These are phyloP conservation scores for Suillus plorans DNA, from an alignment of 768 basidiomycete species.

Conservation along the genomic window DNA sequence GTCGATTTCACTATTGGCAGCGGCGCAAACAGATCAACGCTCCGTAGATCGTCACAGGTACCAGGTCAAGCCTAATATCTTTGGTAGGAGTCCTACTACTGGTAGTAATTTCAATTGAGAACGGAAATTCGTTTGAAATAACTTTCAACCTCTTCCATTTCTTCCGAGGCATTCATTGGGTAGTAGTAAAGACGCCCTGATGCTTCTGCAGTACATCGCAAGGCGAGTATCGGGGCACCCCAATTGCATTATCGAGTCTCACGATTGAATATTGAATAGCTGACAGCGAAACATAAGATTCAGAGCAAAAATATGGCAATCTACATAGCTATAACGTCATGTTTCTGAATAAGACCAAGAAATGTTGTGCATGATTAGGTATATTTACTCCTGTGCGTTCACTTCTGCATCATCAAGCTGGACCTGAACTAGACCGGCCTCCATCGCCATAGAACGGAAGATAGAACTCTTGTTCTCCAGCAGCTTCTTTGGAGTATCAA, in stretches of 20 bases:
- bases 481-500: slow-evolving; percentile 66
- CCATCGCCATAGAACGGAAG: slow-evolving; percentile 64
- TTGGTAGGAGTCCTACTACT: background rate
- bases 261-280: background rate
- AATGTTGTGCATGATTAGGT: background rate
- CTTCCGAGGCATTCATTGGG: background rate
- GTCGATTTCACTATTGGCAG: background rate
- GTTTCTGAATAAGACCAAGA: no score
- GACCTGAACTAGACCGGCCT: slow-evolving; percentile 51
- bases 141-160: background rate
- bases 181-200: background rate
- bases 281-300: background rate
- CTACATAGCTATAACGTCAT: background rate
- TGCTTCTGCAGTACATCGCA: background rate
- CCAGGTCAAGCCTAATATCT: background rate
- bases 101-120: background rate
- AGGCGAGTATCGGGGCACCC: background rate
- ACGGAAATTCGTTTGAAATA: background rate
- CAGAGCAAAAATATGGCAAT: background rate
- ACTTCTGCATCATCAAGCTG: background rate
- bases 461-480: slow-evolving; percentile 54
- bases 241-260: background rate
- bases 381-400: background rate
- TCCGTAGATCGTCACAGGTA: background rate
- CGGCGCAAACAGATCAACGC: background rate